A percentile compares a stretch with the other conserved stretches of the same genome.
phyloP scores from a whole-genome alignment of 805 yeast species.

The Ogataea zsoltii region DNA sequence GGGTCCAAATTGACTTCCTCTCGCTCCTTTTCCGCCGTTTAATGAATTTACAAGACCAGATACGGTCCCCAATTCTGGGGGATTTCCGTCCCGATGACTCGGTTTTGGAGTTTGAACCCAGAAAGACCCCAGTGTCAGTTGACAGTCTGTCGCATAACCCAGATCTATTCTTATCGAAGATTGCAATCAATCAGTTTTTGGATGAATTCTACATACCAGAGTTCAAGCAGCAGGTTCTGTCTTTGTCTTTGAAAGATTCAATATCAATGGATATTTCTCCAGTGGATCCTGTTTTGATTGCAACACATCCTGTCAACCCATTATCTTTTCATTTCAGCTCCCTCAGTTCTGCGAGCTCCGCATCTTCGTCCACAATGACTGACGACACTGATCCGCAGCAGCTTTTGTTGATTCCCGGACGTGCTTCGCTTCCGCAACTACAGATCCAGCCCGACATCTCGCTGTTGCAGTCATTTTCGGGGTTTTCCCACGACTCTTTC shows the following conservation, averaged over 20 bases:
- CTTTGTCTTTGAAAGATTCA: not conserved
- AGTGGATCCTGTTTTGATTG: not conserved
- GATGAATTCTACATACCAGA: slow-evolving; percentile 9
- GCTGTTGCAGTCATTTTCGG: too few species aligned
- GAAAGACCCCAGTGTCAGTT: not conserved
- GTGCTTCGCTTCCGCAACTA: too few species aligned
- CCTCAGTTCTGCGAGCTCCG: too few species aligned
- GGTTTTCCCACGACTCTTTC: not conserved
- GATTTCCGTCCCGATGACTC: too few species aligned
- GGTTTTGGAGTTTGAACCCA: not conserved
- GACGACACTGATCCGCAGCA: too few species aligned
- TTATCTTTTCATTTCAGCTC: not conserved
- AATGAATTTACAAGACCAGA: not conserved
- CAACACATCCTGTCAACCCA: not conserved
- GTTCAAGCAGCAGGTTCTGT: slow-evolving; percentile 6
- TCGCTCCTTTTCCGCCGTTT: too few species aligned
- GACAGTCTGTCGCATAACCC: not conserved
- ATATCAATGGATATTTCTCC: not conserved
- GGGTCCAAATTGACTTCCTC: too few species aligned
- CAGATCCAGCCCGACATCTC: too few species aligned
- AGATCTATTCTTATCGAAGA: not conserved
- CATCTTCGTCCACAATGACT: too few species aligned
- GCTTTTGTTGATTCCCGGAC: too few species aligned
- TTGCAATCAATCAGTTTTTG: slow-evolving; percentile 4
- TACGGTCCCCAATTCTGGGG: too few species aligned